These are phyloP conservation scores for Acanthamoeba triangularis DNA, from an alignment of 208 protist species.

Conservation along the genomic window DNA sequence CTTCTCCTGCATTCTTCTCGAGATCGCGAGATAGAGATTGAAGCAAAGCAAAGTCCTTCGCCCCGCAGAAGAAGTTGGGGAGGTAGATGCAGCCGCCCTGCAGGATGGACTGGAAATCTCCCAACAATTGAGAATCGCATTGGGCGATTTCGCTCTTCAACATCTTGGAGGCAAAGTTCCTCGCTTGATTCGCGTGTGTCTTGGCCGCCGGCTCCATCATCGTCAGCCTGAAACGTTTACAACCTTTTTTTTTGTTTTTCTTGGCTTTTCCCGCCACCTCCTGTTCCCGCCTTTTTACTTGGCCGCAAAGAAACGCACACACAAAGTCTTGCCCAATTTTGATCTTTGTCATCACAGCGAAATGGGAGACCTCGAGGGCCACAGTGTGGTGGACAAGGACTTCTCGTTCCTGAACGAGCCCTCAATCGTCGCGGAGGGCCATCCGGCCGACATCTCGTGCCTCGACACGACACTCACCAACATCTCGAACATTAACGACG, in stretches of 20 bases:
- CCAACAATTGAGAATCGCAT: slow-evolving; percentile 91
- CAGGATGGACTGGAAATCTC: slow-evolving; percentile 91
- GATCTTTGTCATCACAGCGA: not conserved
- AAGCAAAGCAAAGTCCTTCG: slow-evolving; percentile 90
- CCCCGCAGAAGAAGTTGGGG: slow-evolving; percentile 92
- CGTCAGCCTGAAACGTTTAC: no score
- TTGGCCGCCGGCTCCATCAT: not conserved
- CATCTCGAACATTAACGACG: slow-evolving; percentile 22
- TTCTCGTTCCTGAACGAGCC: not conserved
- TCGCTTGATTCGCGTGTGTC: slow-evolving; percentile 88
- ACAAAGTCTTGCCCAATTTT: no score
- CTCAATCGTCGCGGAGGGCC: not conserved
- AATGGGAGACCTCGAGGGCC: not conserved
- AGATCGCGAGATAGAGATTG: slow-evolving; percentile 91
- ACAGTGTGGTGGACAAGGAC: not conserved
- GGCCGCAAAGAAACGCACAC: no score
- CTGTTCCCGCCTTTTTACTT: no score
- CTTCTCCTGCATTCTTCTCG: slow-evolving; percentile 87
- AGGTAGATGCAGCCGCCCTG: slow-evolving; percentile 94
- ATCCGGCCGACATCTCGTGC: not conserved
- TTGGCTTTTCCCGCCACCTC: no score
- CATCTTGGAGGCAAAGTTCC: slow-evolving; percentile 90
- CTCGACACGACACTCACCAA: not conserved
- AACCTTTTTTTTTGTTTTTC: no score
- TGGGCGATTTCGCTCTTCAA: slow-evolving; percentile 91